Base-by-base conservation (phyloP, 2,329 filamentous ascomycete species). In the Penicillium corylophilum region DNA sequence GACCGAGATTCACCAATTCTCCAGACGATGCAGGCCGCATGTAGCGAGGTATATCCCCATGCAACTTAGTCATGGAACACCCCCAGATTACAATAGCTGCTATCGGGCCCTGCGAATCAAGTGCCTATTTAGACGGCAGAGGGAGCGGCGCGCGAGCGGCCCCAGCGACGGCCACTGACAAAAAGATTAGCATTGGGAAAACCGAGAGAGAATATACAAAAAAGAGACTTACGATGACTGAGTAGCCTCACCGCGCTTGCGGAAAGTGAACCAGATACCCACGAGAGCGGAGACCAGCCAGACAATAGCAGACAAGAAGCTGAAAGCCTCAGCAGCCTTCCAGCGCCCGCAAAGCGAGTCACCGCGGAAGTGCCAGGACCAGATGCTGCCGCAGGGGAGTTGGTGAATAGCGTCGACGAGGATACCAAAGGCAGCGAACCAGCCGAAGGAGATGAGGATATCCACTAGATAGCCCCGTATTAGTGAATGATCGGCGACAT, bases 271-370 rank as follows among this genome's bases (percentile, higher is more conserved):
- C 65, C 67, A 71, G n/a, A 70, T 58, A 13, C 68, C 67, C 79
- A 89, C 64, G 18, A 87, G 63, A 15, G 79, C 80, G 42, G 84
- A 87, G 12, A 77, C 81, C 36, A 90, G 79, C 87, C 87, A 91
- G 64, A 85, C 77, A 59, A 88, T 78, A 49, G 86, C 86, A 2
- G 84, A 86, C 48, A 90, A 71, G 73, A 91, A 91, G 44, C 79
- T 75, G 64, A 91, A 90, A 4, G 87, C 87, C 61, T 89, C 81
- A 55, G 82, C 78, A 36, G 88, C 82, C 73, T 87, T 89, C 81
- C 83, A 88, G 61, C 83, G 81, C 51, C 82, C 78, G 70, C 88
- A 93, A n/a, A 69, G 67, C 41, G 79, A 72, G 57, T 76, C 73
- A 42, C 67, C 52, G 16, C 65, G 67, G 52, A 89, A 75, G 46